Evolutionary conservation across 495 filamentous ascomycete species (phyloP).

Genomic region (Bacidia rubella): DNA sequence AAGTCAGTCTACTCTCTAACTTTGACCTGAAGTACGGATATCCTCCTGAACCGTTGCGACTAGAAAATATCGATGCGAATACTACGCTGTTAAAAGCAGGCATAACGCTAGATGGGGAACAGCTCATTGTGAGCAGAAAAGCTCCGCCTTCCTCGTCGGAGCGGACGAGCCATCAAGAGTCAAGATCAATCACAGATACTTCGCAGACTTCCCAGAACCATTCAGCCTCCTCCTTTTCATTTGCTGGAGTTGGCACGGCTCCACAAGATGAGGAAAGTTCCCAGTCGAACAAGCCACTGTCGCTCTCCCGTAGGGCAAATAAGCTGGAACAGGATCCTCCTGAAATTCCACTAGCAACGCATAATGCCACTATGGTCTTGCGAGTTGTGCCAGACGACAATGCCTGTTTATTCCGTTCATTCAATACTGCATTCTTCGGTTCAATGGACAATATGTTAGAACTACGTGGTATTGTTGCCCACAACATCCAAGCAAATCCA

Average conservation of each 20-base stretch:
- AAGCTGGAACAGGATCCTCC: slow-evolving; percentile 46
- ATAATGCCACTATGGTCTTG: slow-evolving; percentile 56
- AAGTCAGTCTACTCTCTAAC: slow-evolving; percentile 33
- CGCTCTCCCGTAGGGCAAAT: slow-evolving; percentile 26
- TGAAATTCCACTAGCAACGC: slow-evolving; percentile 49
- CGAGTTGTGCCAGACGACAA: slow-evolving; percentile 98
- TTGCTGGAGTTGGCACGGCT: slow-evolving; percentile 14
- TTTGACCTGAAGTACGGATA: slow-evolving; percentile 84
- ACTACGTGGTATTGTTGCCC: slow-evolving; percentile 70
- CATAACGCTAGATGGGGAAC: slow-evolving; percentile 68
- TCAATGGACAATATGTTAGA: slow-evolving; percentile 58
- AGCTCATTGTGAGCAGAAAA: slow-evolving; percentile 51
- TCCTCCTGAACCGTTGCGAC: slow-evolving; percentile 56
- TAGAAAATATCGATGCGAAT: slow-evolving; percentile 34
- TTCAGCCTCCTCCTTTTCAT: slow-evolving; percentile 15
- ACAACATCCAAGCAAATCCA: slow-evolving; percentile 59
- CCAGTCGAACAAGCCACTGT: slow-evolving; percentile 17
- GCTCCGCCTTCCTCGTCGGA: background rate
- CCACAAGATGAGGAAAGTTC: slow-evolving; percentile 4
- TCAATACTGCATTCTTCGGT: slow-evolving; percentile 64
- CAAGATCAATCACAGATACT: too few species aligned
- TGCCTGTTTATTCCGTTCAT: slow-evolving; percentile 83
- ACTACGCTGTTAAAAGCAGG: slow-evolving; percentile 40
- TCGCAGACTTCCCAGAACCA: background rate
- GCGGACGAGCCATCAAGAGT: background rate